phyloP scores from a whole-genome alignment of 352 stramenopile genomes.

The Globisporangium cederbergense region DNA sequence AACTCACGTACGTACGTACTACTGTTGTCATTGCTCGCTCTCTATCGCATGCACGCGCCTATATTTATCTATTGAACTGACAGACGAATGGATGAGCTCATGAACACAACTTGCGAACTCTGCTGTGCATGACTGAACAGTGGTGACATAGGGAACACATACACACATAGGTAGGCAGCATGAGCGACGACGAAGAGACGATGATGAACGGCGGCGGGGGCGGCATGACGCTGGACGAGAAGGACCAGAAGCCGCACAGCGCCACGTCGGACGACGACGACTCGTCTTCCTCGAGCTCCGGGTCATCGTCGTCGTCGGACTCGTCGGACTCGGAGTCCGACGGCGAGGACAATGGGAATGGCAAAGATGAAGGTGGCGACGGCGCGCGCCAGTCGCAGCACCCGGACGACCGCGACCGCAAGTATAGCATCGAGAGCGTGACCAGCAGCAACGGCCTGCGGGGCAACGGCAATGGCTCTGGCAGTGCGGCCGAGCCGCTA shows the following conservation, averaged over 20 bases:
- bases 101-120: background rate
- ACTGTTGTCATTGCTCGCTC: background rate
- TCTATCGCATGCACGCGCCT: background rate
- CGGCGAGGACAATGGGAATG: conserved; percentile 31
- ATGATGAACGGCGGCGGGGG: conserved; percentile 16
- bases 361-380: background rate
- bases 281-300: conserved; percentile 66
- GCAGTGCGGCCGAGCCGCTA: conserved; percentile 28
- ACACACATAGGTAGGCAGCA: conserved; percentile 10
- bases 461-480: background rate
- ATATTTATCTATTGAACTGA: conserved; percentile 4
- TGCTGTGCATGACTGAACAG: background rate
- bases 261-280: conserved; percentile 75
- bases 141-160: background rate
- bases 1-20: conserved; percentile 1
- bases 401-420: conserved; percentile 19
- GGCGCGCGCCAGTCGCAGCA: conserved; percentile 16
- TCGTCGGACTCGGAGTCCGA: conserved; percentile 83
- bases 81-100: background rate
- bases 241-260: conserved; percentile 34
- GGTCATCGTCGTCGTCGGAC: conserved; percentile 70
- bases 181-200: conserved; percentile 34
- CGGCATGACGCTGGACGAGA: conserved; percentile 16
- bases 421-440: conserved; percentile 38
- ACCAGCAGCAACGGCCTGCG: conserved; percentile 20